Evolutionary conservation across 805 yeast species (phyloP).

Genomic region (Candida pseudofarinosa): DNA sequence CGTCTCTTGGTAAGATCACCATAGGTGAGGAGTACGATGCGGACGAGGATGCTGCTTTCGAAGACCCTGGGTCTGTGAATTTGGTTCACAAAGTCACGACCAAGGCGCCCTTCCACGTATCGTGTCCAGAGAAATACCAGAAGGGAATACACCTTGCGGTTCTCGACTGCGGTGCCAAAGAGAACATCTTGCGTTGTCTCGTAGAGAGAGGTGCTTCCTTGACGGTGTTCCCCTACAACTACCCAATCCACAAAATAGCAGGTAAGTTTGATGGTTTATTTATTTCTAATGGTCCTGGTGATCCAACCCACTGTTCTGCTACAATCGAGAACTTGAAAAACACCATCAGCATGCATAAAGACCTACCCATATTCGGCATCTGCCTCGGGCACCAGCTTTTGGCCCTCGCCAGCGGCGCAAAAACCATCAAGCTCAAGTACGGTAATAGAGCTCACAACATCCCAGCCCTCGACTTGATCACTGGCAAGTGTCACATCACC

Average conservation of each 20-base stretch:
- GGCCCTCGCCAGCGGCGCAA: constrained; percentile 93
- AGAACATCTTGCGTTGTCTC: constrained; percentile 89
- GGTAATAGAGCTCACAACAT: constrained; percentile 99
- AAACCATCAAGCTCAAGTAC: constrained; percentile 87
- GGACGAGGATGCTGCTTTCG: constrained; percentile 84
- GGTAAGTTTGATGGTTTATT: constrained; percentile 92
- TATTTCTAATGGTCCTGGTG: constrained; percentile 96
- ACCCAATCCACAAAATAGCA: constrained; percentile 88
- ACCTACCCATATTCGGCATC: constrained; percentile 93
- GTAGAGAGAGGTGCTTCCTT: constrained; percentile 94
- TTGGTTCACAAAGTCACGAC: constrained; percentile 93
- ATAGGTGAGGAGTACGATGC: constrained; percentile 91
- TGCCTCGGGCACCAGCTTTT: constrained; percentile 96
- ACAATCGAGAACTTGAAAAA: constrained; percentile 73
- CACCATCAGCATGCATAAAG: constrained; percentile 58
- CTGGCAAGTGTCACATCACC: constrained; percentile 95
- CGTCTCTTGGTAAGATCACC: constrained; percentile 85
- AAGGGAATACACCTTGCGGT: constrained; percentile 78
- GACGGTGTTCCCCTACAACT: constrained; percentile 95
- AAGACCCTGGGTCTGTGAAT: constrained; percentile 85
- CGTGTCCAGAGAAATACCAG: constrained; percentile 54
- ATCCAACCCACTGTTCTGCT: constrained; percentile 83
- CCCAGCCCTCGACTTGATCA: constrained; percentile 84
- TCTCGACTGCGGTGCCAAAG: constrained; percentile 97
- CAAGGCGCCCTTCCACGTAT: constrained; percentile 87